Percentiles rank a stretch among this genome's conserved stretches.
phyloP scores from a whole-genome alignment of 495 filamentous ascomycete genomes.

The Hypoxylon subgilvum region DNA sequence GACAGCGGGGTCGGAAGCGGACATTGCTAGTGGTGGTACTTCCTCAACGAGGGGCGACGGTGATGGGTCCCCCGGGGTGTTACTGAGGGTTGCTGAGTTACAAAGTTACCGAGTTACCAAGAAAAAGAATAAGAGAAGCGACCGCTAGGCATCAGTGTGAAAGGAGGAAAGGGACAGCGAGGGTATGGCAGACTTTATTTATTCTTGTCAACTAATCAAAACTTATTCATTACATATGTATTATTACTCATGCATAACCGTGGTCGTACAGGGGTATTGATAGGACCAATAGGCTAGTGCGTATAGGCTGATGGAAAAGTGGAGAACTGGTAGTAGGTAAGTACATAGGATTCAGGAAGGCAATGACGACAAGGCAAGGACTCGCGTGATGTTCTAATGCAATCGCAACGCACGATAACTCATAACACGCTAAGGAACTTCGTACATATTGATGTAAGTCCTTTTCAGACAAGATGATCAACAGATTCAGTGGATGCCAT shows the following conservation, averaged over 20 bases:
- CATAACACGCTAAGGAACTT: too few species aligned
- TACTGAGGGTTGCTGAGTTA: neutral
- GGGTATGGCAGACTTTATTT: slow-evolving; percentile 27
- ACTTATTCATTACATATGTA: too few species aligned
- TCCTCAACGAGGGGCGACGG: slow-evolving; percentile 5
- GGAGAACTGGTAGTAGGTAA: neutral
- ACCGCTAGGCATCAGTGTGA: slow-evolving; percentile 16
- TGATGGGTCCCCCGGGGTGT: neutral
- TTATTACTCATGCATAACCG: too few species aligned
- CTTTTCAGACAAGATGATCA: too few species aligned
- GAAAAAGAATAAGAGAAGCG: slow-evolving; percentile 14
- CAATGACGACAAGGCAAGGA: too few species aligned
- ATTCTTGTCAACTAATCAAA: slow-evolving; percentile 15
- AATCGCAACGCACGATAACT: too few species aligned
- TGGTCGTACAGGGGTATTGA: slow-evolving; percentile 23
- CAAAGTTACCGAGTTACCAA: too few species aligned
- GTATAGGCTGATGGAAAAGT: slow-evolving; percentile 14
- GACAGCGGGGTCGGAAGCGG: slow-evolving; percentile 39
- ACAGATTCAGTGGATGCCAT: too few species aligned
- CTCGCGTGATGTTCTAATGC: too few species aligned
- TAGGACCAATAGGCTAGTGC: too few species aligned
- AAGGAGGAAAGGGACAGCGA: slow-evolving; percentile 16
- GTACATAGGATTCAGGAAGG: too few species aligned
- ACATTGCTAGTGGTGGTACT: slow-evolving; percentile 32
- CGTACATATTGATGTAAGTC: too few species aligned